Evolutionary conservation across 2,329 filamentous ascomycete species (phyloP).

Genomic region (Nothomitra cinnamomea): DNA sequence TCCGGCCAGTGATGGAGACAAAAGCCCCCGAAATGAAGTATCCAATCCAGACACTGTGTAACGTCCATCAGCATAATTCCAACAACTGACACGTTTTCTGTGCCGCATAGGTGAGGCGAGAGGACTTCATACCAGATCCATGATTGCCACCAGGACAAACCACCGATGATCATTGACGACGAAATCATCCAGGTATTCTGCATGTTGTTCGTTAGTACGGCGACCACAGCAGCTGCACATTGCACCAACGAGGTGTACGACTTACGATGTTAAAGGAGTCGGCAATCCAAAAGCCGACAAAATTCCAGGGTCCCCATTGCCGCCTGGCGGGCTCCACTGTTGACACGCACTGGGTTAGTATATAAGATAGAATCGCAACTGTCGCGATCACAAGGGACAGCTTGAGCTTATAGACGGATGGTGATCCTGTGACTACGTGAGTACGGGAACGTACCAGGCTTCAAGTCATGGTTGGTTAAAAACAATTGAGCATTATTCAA

Average conservation of each 20-base stretch:
- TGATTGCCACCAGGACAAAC: constrained; percentile 82
- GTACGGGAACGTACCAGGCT: constrained; percentile 28
- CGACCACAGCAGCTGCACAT: too few species aligned
- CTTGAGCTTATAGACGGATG: constrained; percentile 4
- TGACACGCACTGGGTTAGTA: not conserved
- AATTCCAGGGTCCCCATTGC: constrained; percentile 78
- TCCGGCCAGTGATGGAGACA: constrained; percentile 60
- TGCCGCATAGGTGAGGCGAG: constrained; percentile 1
- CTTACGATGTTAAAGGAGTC: constrained; percentile 64
- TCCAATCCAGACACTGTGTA: constrained; percentile 55
- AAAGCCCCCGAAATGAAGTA: constrained; percentile 64
- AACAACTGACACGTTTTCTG: constrained; percentile 15
- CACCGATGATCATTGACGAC: constrained; percentile 59
- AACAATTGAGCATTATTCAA: constrained; percentile 65
- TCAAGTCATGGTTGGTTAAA: constrained; percentile 72
- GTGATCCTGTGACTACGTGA: not conserved
- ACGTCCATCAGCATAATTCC: constrained; percentile 26
- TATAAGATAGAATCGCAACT: too few species aligned
- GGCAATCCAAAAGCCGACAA: constrained; percentile 73
- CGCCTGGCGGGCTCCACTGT: constrained; percentile 59
- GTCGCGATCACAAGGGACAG: not conserved
- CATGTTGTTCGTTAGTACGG: not conserved
- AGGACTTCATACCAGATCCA: constrained; percentile 16
- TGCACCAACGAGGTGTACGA: constrained; percentile 3
- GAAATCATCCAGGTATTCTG: constrained; percentile 88